phyloP scores from a whole-genome alignment of 1,284 basidiomycete species.

The Melampsora larici-populina region DNA sequence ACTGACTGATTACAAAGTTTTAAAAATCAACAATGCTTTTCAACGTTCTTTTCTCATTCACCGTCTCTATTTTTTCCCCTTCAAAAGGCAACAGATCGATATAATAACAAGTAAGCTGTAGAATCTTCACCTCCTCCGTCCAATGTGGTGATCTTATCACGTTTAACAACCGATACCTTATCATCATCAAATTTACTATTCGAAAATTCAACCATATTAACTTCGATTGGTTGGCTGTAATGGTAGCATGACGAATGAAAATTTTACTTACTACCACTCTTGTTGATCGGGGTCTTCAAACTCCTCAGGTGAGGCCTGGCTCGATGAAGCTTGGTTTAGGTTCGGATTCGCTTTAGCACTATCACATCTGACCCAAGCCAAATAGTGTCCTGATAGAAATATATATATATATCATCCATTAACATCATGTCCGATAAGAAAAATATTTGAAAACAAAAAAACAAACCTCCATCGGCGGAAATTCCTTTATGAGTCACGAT shows the following conservation, averaged over 20 bases:
- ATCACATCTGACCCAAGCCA: constrained; percentile 45
- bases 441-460: not conserved
- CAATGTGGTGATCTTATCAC: constrained; percentile 74
- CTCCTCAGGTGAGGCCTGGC: not conserved
- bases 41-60: too few species aligned
- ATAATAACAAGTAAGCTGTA: constrained; percentile 79
- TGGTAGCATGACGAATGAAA: not conserved
- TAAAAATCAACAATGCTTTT: too few species aligned
- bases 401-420: not conserved
- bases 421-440: not conserved
- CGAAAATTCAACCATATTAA: not conserved
- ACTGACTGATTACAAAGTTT: too few species aligned
- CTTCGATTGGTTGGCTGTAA: not conserved
- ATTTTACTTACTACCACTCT: constrained; percentile 13
- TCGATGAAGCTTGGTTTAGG: constrained; percentile 27
- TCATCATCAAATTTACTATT: constrained; percentile 70
- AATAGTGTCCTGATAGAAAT: constrained; percentile 43
- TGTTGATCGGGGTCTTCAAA: constrained; percentile 43
- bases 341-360: constrained; percentile 37
- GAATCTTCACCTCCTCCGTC: constrained; percentile 79
- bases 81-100: constrained; percentile 57
- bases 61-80: not conserved
- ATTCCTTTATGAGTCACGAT: constrained; percentile 97
- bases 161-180: constrained; percentile 73
- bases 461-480: constrained; percentile 72